Evolutionary conservation across 148 eudicot genomes (phyloP), one percentile per base, ranked within the genome.

Genomic region (Hydrangea macrophylla): DNA sequence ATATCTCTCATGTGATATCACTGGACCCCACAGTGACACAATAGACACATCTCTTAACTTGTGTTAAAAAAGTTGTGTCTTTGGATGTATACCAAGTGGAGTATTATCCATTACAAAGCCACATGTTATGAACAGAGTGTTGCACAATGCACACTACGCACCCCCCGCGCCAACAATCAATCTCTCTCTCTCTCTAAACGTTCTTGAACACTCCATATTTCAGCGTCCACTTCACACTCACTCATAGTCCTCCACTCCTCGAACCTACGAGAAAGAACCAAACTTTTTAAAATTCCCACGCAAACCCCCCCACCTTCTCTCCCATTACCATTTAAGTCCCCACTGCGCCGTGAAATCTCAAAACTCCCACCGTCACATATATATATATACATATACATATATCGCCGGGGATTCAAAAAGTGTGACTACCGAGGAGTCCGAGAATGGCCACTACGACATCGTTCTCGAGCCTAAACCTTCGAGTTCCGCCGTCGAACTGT

Each of bases 391-490:
- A n/a, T n/a, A n/a, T n/a, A 42, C 27, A 12, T 9, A 2, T 1
- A 2, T 27, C 22, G 9, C 37, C 36, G n/a, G 27, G 7, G 31
- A 17, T 48, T n/a, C 17, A 15, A 45, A 15, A 45, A n/a, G 23
- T 18, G 51, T n/a, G 7, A 6, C 13, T 7, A 23, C 62, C 37
- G 36, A 8, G 11, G 35, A 27, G 9, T 27, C 30, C 27, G 27
- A 35, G 62, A 44, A 76, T 76, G 79, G 64, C 83, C 22, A 39
- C 78, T 11, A 57, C 76, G 73, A n/a, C 86, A 53, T 64, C 86
- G 48, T 68, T 72, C 32, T 44, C 76, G 28, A 71, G 75, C 71
- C 59, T 70, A 40, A 73, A 62, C 22, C 9, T 63, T 45, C 45
- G 28, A 30, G 18, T 61, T 9, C 72, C 70, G 0, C 55, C 71